These are phyloP conservation scores for Malassezia obtusa DNA, from an alignment of 1,284 basidiomycete genomes.

Conservation along the genomic window DNA sequence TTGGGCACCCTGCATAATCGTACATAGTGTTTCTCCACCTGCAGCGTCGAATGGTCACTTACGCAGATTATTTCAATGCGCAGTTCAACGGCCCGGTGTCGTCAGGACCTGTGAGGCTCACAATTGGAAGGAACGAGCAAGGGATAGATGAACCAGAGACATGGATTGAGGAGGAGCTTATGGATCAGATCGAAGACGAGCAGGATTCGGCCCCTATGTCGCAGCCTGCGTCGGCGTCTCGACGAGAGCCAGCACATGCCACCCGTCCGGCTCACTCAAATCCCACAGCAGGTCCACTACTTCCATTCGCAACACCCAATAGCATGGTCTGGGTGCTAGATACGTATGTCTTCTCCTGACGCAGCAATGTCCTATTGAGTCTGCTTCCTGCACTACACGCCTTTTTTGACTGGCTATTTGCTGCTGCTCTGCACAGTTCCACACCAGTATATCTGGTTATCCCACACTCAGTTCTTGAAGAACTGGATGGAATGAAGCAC, in stretches of 20 bases:
- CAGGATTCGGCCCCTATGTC: too few relatives aligned
- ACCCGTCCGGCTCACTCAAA: not conserved
- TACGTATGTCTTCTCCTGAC: constrained; percentile 5
- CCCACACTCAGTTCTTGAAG: constrained; percentile 12
- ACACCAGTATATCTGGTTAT: constrained; percentile 7
- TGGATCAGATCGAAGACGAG: constrained; percentile 9
- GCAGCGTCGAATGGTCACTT: constrained; percentile 14
- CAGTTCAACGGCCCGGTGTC: constrained; percentile 4
- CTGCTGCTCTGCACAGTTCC: not conserved
- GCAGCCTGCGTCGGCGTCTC: too few relatives aligned
- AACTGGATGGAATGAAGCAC: constrained; percentile 12
- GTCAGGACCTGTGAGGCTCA: constrained; percentile 14
- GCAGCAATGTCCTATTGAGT: constrained; percentile 9
- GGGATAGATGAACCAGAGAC: not conserved
- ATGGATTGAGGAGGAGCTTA: constrained; percentile 10
- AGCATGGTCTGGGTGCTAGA: constrained; percentile 11
- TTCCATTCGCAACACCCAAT: not conserved
- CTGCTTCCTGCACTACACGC: not conserved
- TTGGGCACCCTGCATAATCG: constrained; percentile 5
- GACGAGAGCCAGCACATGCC: too few relatives aligned
- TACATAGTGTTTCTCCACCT: constrained; percentile 3
- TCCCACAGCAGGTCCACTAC: not conserved
- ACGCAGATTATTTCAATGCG: constrained; percentile 18
- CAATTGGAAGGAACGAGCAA: not conserved
- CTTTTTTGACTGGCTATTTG: not conserved